These are phyloP conservation scores for Pseudogymnoascus sp. DNA, from an alignment of 2,329 filamentous ascomycete species.

Conservation along the genomic window DNA sequence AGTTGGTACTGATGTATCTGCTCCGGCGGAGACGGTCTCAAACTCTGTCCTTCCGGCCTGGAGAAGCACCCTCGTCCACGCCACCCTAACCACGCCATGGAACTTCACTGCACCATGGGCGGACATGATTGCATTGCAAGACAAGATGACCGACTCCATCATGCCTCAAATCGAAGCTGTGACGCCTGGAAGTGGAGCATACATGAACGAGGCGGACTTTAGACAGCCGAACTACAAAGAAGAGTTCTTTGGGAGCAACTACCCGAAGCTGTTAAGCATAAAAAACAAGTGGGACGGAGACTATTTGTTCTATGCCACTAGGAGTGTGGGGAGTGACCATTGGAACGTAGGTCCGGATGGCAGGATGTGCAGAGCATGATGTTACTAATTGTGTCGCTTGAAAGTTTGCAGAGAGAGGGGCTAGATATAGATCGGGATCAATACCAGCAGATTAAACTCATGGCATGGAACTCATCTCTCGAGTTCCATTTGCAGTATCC, in stretches of 20 bases:
- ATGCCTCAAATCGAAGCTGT: slow-evolving; percentile 29
- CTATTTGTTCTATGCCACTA: slow-evolving; percentile 37
- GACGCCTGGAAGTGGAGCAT: slow-evolving; percentile 35
- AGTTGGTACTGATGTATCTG: slow-evolving; percentile 26
- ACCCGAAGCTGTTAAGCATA: slow-evolving; percentile 32
- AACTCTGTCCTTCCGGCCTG: slow-evolving; percentile 36
- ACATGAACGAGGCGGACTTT: slow-evolving; percentile 45
- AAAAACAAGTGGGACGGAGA: slow-evolving; percentile 44
- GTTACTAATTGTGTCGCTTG: not conserved
- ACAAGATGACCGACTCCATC: slow-evolving; percentile 26
- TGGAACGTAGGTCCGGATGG: slow-evolving; percentile 36
- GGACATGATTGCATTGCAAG: slow-evolving; percentile 23
- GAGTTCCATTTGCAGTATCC: not conserved
- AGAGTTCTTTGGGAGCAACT: slow-evolving; percentile 40
- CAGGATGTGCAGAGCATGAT: slow-evolving; percentile 31
- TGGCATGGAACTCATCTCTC: not conserved
- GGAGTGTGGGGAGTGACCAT: slow-evolving; percentile 43
- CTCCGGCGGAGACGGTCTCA: slow-evolving; percentile 14
- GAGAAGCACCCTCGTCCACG: slow-evolving; percentile 30
- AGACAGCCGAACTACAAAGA: slow-evolving; percentile 34
- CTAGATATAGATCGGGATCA: not conserved
- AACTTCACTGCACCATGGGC: slow-evolving; percentile 25
- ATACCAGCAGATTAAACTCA: not conserved
- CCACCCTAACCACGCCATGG: slow-evolving; percentile 28
- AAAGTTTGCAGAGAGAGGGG: not conserved